Base-by-base conservation (phyloP, 208 protist species). In the Trypanosomatidae sp. region DNA sequence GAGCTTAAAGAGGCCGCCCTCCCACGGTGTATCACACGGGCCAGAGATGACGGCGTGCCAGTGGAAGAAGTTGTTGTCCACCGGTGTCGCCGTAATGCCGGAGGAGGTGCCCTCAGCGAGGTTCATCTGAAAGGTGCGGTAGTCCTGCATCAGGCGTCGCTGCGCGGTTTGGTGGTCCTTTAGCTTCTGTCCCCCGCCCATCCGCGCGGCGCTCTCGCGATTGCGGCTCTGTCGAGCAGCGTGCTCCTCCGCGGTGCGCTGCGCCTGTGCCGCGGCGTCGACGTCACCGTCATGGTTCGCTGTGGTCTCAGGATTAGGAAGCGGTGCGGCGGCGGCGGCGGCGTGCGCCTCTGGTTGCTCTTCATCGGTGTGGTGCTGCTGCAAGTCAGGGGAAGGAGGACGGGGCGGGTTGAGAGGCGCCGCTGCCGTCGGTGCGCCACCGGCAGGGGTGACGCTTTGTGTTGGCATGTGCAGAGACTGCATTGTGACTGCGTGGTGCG, bases 1-100 rank as follows among this genome's bases (percentile, higher is more conserved):
- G 12, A 98, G 73, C 69, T 89, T 86, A 71, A 97, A 98, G 50
- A 96, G 68, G 12, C 96, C 96, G 28, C 94, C 94, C 79, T 96
- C 94, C 88, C 95, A 98, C 28, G 83, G 64, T 0, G 90, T 94
- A n/a, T 82, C 85, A 5, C 81, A 88, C 30, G 95, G 95, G 10
- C 95, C 95, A 6, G 80, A 44, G 30, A 98, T 91, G 52, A 95
- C 83, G 46, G 93, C 95, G 46, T 89, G 78, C 93, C 95, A 98
- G 70, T 86, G 79, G 30, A 96, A 92, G 9, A 98, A 69, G 75
- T 97, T 76, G 13, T 81, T 83, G 19, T 93, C 80, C 5, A 91
- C 76, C 7, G 91, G 94, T 17, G 79, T 62, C 12, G 91, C 92
- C 0, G 70, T 85, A 33, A 98, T 88, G 36, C 81, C 81, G 13